These are phyloP conservation scores for Alloascoidea africana DNA, from an alignment of 805 yeast genomes.

Conservation along the genomic window DNA sequence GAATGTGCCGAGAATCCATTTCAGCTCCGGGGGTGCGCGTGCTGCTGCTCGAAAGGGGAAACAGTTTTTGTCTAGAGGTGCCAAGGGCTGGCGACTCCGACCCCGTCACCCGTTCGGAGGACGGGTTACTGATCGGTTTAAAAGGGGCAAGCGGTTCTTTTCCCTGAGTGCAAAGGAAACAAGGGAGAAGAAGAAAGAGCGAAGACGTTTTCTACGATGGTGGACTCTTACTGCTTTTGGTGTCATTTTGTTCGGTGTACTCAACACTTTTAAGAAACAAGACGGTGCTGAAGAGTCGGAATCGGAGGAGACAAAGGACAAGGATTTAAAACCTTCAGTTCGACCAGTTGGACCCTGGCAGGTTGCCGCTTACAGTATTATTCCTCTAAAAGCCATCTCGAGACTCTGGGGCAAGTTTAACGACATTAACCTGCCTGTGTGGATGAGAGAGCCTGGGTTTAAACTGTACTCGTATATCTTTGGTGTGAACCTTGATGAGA, in stretches of 20 bases:
- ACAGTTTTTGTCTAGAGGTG: background rate
- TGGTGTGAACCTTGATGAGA: constrained; percentile 83
- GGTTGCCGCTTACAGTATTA: constrained; percentile 72
- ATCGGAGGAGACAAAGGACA: too few relatives aligned
- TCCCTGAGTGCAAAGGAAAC: background rate
- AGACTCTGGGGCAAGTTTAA: constrained; percentile 92
- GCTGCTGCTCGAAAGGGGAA: too few relatives aligned
- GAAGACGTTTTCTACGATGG: background rate
- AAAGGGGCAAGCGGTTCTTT: too few relatives aligned
- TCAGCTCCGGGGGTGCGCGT: background rate
- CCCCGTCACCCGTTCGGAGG: too few relatives aligned
- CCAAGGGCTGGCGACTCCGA: background rate
- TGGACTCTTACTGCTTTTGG: constrained; percentile 2
- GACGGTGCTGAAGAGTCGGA: too few relatives aligned
- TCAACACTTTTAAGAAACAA: background rate
- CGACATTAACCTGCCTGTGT: constrained; percentile 66
- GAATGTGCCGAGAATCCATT: background rate
- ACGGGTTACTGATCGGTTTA: too few relatives aligned
- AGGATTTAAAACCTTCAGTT: constrained; percentile 17
- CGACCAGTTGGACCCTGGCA: constrained; percentile 76
- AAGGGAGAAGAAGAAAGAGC: background rate
- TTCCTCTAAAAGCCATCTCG: constrained; percentile 84
- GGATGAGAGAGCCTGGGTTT: constrained; percentile 78
- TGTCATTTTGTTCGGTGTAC: background rate
- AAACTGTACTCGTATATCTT: constrained; percentile 62